These are phyloP conservation scores for Oryza punctata DNA, from an alignment of 176 grass and related monocot species.

Conservation along the genomic window DNA sequence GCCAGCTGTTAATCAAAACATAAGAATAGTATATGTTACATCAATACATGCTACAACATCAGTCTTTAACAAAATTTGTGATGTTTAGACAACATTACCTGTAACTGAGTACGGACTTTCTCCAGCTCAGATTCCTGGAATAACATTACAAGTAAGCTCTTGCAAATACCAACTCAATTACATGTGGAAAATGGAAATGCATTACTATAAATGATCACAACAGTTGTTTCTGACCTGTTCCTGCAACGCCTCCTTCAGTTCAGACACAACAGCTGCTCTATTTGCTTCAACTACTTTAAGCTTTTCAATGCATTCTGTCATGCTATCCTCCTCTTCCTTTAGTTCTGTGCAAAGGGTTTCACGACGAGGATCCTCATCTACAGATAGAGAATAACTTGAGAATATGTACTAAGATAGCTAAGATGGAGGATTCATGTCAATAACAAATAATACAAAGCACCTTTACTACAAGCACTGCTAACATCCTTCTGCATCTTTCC, in stretches of 20 bases:
- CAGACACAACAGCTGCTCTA: conserved; percentile 64
- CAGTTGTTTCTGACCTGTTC: conserved; percentile 71
- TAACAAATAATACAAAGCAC: conserved; percentile 57
- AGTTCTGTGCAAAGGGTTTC: conserved; percentile 70
- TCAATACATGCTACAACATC: conserved; percentile 26
- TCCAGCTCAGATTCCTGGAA: conserved; percentile 89
- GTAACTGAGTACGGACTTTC: conserved; percentile 78
- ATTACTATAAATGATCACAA: not conserved
- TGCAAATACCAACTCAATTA: conserved; percentile 29
- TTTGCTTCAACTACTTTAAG: conserved; percentile 82
- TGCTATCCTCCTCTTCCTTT: conserved; percentile 62
- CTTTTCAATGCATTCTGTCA: conserved; percentile 81
- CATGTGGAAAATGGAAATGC: conserved; percentile 5
- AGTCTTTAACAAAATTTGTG: not conserved
- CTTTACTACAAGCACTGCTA: conserved; percentile 62
- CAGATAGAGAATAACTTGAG: conserved; percentile 49
- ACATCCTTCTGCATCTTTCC: conserved; percentile 88
- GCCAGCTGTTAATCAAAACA: conserved; percentile 55
- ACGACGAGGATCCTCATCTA: conserved; percentile 66
- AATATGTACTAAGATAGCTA: conserved; percentile 26
- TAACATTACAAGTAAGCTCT: conserved; percentile 44
- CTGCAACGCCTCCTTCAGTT: conserved; percentile 81
- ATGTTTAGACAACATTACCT: conserved; percentile 48
- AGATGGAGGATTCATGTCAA: not conserved
- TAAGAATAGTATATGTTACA: conserved; percentile 21